Conservation (phyloP, 2,329 filamentous ascomycete genomes). For the Fusarium tricinctum region DNA sequence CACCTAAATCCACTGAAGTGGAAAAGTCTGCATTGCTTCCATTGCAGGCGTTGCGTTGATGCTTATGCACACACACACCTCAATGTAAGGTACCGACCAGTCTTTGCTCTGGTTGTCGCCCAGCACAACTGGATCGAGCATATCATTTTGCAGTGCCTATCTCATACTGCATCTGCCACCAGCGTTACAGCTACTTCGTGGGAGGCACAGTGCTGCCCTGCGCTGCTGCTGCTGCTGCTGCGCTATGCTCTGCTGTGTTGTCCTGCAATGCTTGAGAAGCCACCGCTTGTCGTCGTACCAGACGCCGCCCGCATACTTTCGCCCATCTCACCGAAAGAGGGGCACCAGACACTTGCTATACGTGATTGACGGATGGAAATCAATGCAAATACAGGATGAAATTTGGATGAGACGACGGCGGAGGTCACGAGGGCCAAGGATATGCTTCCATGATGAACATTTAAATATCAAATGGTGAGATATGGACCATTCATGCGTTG, state of each 20-base stretch:
- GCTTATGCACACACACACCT: constrained; percentile 30
- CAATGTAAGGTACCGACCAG: constrained; percentile 48
- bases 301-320: constrained; percentile 39
- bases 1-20: constrained; percentile 18
- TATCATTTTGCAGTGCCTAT: constrained; percentile 39
- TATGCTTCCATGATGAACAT: constrained; percentile 28
- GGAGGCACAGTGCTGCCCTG: constrained; percentile 20
- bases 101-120: constrained; percentile 19
- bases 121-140: constrained; percentile 39
- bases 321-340: constrained; percentile 45
- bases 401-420: constrained; percentile 41
- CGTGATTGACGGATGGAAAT: constrained; percentile 38
- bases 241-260: constrained; percentile 41
- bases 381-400: constrained; percentile 36
- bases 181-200: constrained; percentile 35
- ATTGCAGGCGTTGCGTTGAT: constrained; percentile 32
- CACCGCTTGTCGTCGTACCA: constrained; percentile 39
- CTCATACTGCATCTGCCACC: constrained; percentile 34
- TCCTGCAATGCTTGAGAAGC: constrained; percentile 39
- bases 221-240: constrained; percentile 32
- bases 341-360: constrained; percentile 27
- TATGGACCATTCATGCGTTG: constrained; percentile 36
- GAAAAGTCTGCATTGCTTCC: constrained; percentile 36
- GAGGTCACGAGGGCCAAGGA: constrained; percentile 25
- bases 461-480: constrained; percentile 26